Evolutionary conservation across 768 basidiomycete species (phyloP).

Genomic region (Punctularia strigosozonata): DNA sequence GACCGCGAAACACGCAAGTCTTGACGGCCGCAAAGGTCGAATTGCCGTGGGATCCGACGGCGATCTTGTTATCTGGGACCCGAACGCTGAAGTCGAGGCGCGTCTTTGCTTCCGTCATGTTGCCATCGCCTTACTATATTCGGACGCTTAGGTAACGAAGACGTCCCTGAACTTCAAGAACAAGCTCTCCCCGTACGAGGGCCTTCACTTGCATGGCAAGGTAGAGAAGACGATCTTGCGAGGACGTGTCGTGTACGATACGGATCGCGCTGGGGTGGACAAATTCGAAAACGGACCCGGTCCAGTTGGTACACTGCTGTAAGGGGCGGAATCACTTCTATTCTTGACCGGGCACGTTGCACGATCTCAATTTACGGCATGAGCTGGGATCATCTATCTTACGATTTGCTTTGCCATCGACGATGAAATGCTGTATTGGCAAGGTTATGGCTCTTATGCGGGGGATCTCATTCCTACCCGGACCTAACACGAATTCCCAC

Average conservation of each 20-base stretch:
- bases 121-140: slow-evolving; percentile 1
- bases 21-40: slow-evolving; percentile 59
- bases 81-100: slow-evolving; percentile 34
- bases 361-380: no score
- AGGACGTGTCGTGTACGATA: slow-evolving; percentile 58
- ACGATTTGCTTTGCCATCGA: no score
- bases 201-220: slow-evolving; percentile 53
- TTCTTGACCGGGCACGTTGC: background rate
- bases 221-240: slow-evolving; percentile 75
- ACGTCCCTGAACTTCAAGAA: slow-evolving; percentile 82
- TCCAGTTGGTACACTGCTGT: slow-evolving; percentile 29
- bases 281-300: no score
- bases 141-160: slow-evolving; percentile 49
- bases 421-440: no score
- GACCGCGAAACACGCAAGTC: slow-evolving; percentile 72
- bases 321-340: slow-evolving; percentile 2
- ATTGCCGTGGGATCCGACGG: slow-evolving; percentile 69
- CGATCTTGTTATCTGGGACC: slow-evolving; percentile 82
- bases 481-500: no score
- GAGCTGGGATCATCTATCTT: no score
- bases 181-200: slow-evolving; percentile 85
- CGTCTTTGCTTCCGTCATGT: slow-evolving; percentile 5
- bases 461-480: no score
- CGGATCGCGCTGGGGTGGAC: slow-evolving; percentile 21
- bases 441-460: no score